Conservation (phyloP, 1,139 yeast genomes). For the Trichomonascaceae sp. region DNA sequence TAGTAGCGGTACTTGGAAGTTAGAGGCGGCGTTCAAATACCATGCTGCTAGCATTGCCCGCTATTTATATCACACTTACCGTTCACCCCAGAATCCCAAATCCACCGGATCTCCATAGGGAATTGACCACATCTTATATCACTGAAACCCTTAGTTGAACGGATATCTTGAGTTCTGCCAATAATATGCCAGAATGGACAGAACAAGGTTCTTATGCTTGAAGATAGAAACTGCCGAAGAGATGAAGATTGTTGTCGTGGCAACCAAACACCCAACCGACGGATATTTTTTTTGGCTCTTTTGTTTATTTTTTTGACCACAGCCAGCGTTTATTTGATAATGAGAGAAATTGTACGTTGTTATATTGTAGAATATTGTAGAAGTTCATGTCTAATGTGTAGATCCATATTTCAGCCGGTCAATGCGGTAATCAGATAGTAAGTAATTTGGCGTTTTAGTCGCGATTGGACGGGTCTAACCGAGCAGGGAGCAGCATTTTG, state of each 20-base stretch:
- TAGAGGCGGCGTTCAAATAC: no score
- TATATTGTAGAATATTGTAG: neutral
- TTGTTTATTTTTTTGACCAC: neutral
- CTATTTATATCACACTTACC: conserved; percentile 18
- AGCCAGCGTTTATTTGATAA: conserved; percentile 3
- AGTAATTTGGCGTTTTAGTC: conserved; percentile 28
- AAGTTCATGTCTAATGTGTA: conserved; percentile 20
- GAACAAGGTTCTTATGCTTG: no score
- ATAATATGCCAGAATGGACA: neutral
- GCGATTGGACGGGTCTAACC: neutral
- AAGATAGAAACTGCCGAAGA: neutral
- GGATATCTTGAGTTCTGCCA: neutral
- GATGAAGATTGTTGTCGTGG: neutral
- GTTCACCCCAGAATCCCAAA: conserved; percentile 30
- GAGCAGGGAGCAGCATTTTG: conserved; percentile 86
- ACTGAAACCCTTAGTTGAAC: neutral
- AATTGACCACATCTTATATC: conserved; percentile 11
- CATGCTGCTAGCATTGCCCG: no score
- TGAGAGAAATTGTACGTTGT: conserved; percentile 26
- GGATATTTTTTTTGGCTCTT: neutral
- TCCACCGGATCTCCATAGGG: conserved; percentile 29
- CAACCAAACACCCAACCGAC: neutral
- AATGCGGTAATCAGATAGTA: conserved; percentile 98
- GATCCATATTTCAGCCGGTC: conserved; percentile 97
- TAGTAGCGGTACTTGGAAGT: conserved; percentile 60